These are phyloP conservation scores for Dorcoceras hygrometricum DNA, from an alignment of 257 asterid species.

Conservation along the genomic window DNA sequence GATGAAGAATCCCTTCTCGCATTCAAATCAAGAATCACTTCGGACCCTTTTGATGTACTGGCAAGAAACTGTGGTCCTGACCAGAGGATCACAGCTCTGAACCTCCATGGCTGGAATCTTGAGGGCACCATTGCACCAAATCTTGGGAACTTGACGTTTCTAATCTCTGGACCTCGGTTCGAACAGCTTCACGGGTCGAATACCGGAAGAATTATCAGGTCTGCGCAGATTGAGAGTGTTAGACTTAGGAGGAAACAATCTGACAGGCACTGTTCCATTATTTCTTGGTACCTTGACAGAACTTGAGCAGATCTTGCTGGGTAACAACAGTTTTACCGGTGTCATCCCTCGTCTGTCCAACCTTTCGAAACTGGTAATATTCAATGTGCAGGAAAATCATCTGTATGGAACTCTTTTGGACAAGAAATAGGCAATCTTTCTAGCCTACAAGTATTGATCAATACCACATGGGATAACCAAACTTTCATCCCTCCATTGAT, in stretches of 20 bases:
- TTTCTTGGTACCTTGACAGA: background rate
- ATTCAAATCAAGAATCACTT: constrained; percentile 10
- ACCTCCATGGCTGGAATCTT: background rate
- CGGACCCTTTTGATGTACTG: background rate
- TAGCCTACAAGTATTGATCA: too few relatives aligned
- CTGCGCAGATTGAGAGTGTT: background rate
- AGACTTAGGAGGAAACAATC: background rate
- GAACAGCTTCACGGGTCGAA: background rate
- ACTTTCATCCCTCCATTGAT: too few relatives aligned
- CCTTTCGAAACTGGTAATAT: background rate
- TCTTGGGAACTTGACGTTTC: constrained; percentile 15
- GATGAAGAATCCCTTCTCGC: background rate
- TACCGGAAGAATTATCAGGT: background rate
- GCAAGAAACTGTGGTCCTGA: background rate
- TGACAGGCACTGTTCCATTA: background rate
- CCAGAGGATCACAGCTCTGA: background rate
- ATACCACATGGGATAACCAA: too few relatives aligned
- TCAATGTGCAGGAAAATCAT: background rate
- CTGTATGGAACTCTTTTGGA: background rate
- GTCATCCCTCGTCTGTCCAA: background rate
- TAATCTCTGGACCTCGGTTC: constrained; percentile 1
- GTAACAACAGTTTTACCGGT: background rate
- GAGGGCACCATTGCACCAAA: constrained; percentile 10
- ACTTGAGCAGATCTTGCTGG: background rate
- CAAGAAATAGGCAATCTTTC: constrained; percentile 7